Evolutionary conservation across 495 filamentous ascomycete species (phyloP).

Genomic region (Usnea hakonensis): DNA sequence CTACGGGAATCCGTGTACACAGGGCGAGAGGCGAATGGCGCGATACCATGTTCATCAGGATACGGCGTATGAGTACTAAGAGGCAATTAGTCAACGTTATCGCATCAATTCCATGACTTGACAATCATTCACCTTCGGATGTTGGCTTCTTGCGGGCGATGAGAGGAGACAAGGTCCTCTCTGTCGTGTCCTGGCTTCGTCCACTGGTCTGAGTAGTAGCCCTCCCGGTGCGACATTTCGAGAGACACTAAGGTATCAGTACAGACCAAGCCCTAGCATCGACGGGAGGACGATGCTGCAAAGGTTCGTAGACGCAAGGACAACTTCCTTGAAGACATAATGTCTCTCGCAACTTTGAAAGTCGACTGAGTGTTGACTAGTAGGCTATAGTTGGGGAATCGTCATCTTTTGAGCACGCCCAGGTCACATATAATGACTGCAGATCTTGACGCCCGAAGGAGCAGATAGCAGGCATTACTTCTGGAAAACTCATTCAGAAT

Average conservation of each 20-base stretch:
- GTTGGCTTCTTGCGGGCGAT: constrained; percentile 5
- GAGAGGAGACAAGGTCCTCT: not conserved
- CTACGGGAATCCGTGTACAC: constrained; percentile 1
- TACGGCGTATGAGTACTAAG: constrained; percentile 2
- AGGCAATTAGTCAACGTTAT: constrained; percentile 1
- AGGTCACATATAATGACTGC: constrained; percentile 6
- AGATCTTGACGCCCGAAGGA: constrained; percentile 25
- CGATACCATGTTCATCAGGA: constrained; percentile 10
- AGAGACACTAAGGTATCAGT: constrained; percentile 11
- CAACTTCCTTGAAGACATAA: constrained; percentile 6
- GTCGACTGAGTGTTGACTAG: not conserved
- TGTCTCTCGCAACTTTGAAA: constrained; percentile 3
- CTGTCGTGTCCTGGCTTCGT: constrained; percentile 6
- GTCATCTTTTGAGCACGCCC: constrained; percentile 2
- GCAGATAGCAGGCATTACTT: not conserved
- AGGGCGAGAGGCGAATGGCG: constrained; percentile 9
- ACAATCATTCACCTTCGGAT: constrained; percentile 8
- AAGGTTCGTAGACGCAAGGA: constrained; percentile 5
- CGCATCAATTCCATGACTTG: not conserved
- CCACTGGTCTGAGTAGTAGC: constrained; percentile 14
- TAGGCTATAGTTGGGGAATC: not conserved
- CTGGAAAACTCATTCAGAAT: not conserved
- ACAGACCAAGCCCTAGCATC: not conserved
- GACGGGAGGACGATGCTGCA: not conserved
- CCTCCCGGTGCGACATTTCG: constrained; percentile 9